These are phyloP conservation scores for Schizopora paradoxa DNA, from an alignment of 1,284 basidiomycete species.

Conservation along the genomic window DNA sequence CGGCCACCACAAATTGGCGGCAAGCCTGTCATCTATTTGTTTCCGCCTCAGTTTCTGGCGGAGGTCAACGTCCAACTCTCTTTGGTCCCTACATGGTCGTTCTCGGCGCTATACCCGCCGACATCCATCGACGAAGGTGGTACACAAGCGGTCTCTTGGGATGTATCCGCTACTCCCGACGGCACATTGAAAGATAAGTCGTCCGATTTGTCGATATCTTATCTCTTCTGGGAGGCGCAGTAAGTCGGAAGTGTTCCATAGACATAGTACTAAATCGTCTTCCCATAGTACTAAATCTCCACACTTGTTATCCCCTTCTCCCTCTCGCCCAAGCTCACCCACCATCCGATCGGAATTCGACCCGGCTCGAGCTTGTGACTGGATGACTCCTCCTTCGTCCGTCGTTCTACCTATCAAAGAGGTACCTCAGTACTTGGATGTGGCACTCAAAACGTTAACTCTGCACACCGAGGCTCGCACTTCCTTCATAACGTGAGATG, in stretches of 20 bases:
- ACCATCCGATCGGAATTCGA: too few relatives aligned
- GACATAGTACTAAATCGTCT: background rate
- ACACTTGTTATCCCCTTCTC: too few relatives aligned
- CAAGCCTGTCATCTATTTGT: conserved; percentile 33
- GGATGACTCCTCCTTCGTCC: conserved; percentile 21
- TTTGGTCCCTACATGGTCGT: conserved; percentile 27
- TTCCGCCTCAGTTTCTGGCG: conserved; percentile 24
- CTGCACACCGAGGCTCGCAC: conserved; percentile 39
- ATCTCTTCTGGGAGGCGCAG: conserved; percentile 34
- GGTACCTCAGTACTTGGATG: conserved; percentile 34
- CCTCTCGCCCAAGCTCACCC: too few relatives aligned
- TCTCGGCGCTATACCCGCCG: conserved; percentile 31
- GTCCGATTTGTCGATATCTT: conserved; percentile 24
- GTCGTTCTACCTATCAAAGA: conserved; percentile 27
- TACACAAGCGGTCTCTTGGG: conserved; percentile 25
- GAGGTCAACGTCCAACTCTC: conserved; percentile 24
- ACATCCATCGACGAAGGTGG: conserved; percentile 21
- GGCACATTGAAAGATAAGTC: conserved; percentile 25
- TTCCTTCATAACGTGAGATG: conserved; percentile 37
- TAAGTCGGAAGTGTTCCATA: conserved; percentile 8
- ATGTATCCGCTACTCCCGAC: conserved; percentile 23
- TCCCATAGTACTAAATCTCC: conserved; percentile 8
- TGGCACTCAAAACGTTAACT: conserved; percentile 28
- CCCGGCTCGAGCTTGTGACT: conserved; percentile 17
- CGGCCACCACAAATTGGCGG: conserved; percentile 1